Evolutionary conservation across 768 basidiomycete species (phyloP).

Genomic region (Leucocoprinus birnbaumii): DNA sequence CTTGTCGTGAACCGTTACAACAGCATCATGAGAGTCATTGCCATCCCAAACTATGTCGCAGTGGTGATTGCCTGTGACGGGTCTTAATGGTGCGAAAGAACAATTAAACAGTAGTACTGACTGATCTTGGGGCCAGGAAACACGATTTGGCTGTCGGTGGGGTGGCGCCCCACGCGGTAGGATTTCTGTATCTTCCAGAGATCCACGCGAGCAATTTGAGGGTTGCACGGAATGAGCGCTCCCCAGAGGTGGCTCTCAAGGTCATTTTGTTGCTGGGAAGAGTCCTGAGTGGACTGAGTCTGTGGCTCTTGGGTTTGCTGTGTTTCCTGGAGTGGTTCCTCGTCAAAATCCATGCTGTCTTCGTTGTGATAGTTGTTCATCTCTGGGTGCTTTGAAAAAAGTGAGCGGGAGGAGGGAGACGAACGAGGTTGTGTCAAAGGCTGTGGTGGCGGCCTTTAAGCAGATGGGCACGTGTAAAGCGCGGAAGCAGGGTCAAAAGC

Average conservation of each 20-base stretch:
- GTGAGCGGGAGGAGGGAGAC: too few species aligned
- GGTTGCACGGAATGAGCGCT: slow-evolving; percentile 63
- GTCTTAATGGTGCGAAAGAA: neutral
- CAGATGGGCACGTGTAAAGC: neutral
- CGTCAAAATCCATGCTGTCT: slow-evolving; percentile 20
- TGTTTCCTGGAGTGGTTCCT: slow-evolving; percentile 3
- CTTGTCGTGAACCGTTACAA: slow-evolving; percentile 49
- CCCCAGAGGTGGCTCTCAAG: slow-evolving; percentile 61
- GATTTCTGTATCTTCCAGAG: slow-evolving; percentile 50
- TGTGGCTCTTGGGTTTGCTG: slow-evolving; percentile 33
- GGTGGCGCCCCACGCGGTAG: slow-evolving; percentile 55
- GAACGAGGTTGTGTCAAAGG: too few species aligned
- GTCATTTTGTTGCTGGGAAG: slow-evolving; percentile 30
- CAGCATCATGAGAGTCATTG: slow-evolving; percentile 32
- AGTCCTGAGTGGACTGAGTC: slow-evolving; percentile 44
- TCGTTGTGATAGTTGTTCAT: slow-evolving; percentile 18
- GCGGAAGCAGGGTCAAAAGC: neutral
- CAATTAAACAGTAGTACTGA: slow-evolving; percentile 32
- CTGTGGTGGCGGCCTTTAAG: neutral
- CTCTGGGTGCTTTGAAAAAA: neutral
- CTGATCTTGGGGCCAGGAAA: slow-evolving; percentile 74
- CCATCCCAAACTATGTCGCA: slow-evolving; percentile 62
- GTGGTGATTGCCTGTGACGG: slow-evolving; percentile 51
- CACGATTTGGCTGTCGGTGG: slow-evolving; percentile 45
- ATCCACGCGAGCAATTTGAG: slow-evolving; percentile 51